A percentile compares a stretch with the other conserved stretches of the same genome.
These are phyloP conservation scores for Neurospora sp. DNA, from an alignment of 495 filamentous ascomycete species.

Conservation along the genomic window DNA sequence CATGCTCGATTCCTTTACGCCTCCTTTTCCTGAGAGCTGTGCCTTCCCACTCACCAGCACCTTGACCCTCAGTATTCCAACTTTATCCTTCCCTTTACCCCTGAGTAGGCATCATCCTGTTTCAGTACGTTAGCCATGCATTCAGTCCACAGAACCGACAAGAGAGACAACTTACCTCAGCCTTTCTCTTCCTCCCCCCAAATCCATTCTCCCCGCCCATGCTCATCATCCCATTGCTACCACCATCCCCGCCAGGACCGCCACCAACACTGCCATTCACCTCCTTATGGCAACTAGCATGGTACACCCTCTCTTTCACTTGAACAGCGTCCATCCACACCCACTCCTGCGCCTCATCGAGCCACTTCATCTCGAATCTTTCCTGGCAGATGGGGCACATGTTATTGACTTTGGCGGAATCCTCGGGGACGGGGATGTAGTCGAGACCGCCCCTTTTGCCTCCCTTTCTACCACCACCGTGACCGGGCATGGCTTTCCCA, in stretches of 20 bases:
- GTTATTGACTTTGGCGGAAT: slow-evolving; percentile 48
- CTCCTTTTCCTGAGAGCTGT: not conserved
- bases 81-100: not conserved
- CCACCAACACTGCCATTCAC: slow-evolving; percentile 24
- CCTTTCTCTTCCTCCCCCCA: slow-evolving; percentile 57
- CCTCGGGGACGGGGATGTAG: slow-evolving; percentile 74
- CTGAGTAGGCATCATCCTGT: not conserved
- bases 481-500: not conserved
- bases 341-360: slow-evolving; percentile 86
- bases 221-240: slow-evolving; percentile 4
- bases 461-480: not conserved
- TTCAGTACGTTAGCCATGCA: not conserved
- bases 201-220: not conserved
- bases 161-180: slow-evolving; percentile 44
- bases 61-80: not conserved
- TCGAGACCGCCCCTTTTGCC: slow-evolving; percentile 9
- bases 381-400: slow-evolving; percentile 93
- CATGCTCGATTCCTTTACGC: not conserved
- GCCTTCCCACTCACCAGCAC: too few relatives aligned
- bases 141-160: too few relatives aligned
- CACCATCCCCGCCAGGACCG: slow-evolving; percentile 45
- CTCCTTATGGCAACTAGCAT: slow-evolving; percentile 82
- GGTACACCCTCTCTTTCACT: slow-evolving; percentile 52
- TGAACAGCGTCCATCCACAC: slow-evolving; percentile 62
- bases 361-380: slow-evolving; percentile 79